Conservation (phyloP, 305 asterid species). For the Fraxinus baroniana region DNA sequence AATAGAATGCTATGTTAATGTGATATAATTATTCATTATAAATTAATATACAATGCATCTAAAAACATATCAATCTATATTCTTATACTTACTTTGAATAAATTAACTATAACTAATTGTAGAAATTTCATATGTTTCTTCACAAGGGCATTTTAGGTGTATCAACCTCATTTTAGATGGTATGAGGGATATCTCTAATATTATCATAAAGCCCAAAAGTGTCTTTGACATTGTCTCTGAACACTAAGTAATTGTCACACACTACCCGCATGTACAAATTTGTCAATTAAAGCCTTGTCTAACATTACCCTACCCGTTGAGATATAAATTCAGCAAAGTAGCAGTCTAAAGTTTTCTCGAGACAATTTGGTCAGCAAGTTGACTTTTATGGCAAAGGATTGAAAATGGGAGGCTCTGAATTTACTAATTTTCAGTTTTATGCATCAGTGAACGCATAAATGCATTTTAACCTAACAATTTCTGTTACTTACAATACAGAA, state of each 20-base stretch:
- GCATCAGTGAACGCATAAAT: neutral
- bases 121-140: neutral
- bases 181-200: neutral
- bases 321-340: neutral
- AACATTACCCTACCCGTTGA: neutral
- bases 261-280: neutral
- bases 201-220: neutral
- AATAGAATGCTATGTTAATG: neutral
- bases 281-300: neutral
- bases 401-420: neutral
- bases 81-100: neutral
- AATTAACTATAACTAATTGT: neutral
- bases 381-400: neutral
- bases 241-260: neutral
- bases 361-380: neutral
- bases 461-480: neutral
- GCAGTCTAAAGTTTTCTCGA: neutral
- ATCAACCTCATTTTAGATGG: neutral
- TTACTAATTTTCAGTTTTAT: neutral
- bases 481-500: neutral
- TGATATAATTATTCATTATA: neutral
- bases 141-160: neutral
- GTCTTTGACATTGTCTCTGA: neutral
- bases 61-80: neutral
- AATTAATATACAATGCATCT: too few relatives aligned